Base-by-base conservation (phyloP, 2,329 filamentous ascomycete genomes). In the Davidsoniella neocaledoniae region DNA sequence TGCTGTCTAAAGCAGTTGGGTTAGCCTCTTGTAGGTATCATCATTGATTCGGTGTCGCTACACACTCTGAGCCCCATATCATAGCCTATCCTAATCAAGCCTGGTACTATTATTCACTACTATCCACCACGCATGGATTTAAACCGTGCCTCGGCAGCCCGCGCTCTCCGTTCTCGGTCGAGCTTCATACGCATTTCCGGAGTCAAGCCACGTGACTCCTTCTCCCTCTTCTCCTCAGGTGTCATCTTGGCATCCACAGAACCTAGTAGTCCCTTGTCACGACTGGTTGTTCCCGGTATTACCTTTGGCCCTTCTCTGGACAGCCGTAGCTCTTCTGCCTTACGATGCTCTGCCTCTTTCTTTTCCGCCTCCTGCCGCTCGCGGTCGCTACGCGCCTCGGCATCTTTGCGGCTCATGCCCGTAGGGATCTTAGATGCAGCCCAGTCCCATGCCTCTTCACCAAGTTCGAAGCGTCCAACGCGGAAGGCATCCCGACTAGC, bases 401-500 rank as follows among this genome's bases (percentile, higher is more conserved):
- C 82, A 48, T 94, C 86, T 1, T 71, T 70, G 57, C 77, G 80
- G 2, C 76, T 79, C 44, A 98, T 67, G 0, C 82, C 68, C 0
- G 79, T 59, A 1, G 88, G 86, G 0, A 98, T 77, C 23, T 75
- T 75, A 1, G 86, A 81, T 0, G 66, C 69, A 3, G 83, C 77
- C 91, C 91, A 98, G 56, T 85, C 67, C 77, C 82, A 94, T 16
- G 69, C 73, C 0, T 62, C 61, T 60, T 94, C 86, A 14, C 87
- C 88, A 1, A 95, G 70, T 59, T 93, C 83, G 29, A 77, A 74
- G 5, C 91, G 82, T 3, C 87, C 86, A 2, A 95, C 77, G 2
- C 91, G 83, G 66, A 98, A 98, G 0, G 88, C 85, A 60, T 96
- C 88, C 1, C 90, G 78, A 0, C 88, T 95, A 2, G 80, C 66